Evolutionary conservation across 768 basidiomycete genomes (phyloP).

Genomic region (Leccinum barrowsii): DNA sequence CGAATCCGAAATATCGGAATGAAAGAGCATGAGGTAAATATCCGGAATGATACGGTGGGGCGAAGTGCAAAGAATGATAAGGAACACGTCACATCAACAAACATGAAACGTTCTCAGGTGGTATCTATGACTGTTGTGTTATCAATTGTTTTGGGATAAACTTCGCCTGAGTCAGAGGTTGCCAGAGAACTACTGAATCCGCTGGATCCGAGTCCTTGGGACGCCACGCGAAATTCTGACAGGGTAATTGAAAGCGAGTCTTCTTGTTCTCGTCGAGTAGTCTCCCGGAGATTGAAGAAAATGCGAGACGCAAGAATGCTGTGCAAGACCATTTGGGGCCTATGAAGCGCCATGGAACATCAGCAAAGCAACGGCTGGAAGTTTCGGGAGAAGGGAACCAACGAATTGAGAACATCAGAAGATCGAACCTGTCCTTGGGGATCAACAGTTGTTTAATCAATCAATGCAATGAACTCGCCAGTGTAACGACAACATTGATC

Average conservation of each 20-base stretch:
- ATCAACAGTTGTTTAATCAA: not conserved
- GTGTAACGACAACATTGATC: constrained; percentile 12
- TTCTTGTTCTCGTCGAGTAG: constrained; percentile 6
- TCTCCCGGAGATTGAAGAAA: constrained; percentile 24
- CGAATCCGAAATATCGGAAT: too few species aligned
- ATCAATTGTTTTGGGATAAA: not conserved
- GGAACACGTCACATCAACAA: too few species aligned
- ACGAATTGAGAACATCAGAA: constrained; percentile 19
- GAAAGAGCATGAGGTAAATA: too few species aligned
- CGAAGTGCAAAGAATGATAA: too few species aligned
- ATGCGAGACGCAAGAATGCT: constrained; percentile 24
- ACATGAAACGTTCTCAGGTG: not conserved
- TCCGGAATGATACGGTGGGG: too few species aligned
- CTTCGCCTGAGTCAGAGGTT: not conserved
- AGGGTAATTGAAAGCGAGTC: not conserved
- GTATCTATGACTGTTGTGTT: not conserved
- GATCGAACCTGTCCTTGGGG: constrained; percentile 7
- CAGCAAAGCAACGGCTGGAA: not conserved
- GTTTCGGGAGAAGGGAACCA: not conserved
- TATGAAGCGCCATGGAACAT: not conserved
- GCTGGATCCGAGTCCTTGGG: not conserved
- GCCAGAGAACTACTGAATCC: not conserved
- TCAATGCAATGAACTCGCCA: constrained; percentile 4
- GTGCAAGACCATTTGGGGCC: constrained; percentile 20
- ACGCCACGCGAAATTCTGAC: constrained; percentile 6